Percentiles rank a stretch among this genome's conserved stretches.
Conservation (phyloP, 257 asterid species). For the Coffea eugenioides region DNA sequence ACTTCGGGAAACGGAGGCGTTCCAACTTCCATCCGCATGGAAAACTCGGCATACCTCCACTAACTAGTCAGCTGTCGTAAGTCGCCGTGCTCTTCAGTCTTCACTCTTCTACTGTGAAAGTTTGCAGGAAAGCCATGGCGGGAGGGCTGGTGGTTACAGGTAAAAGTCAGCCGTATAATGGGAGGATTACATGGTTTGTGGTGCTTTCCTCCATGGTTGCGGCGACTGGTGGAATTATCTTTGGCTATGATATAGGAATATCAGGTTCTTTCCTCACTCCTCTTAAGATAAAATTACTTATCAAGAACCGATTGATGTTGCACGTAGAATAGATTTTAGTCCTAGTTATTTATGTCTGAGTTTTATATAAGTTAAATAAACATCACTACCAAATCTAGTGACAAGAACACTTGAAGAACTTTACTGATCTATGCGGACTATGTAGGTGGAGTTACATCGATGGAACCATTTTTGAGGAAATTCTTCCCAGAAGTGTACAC, state of each 20-base stretch:
- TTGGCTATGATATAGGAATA: constrained; percentile 87
- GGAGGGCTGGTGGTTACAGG: constrained; percentile 29
- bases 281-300: too few relatives aligned
- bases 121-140: constrained; percentile 38
- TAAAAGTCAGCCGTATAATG: constrained; percentile 42
- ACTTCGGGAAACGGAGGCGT: too few relatives aligned
- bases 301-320: neutral
- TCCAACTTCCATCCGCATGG: neutral
- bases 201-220: constrained; percentile 66
- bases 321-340: too few relatives aligned
- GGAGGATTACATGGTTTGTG: constrained; percentile 55
- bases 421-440: neutral
- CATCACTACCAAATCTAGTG: too few relatives aligned
- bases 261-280: constrained; percentile 44
- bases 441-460: constrained; percentile 58
- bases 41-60: neutral
- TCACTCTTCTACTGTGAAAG: neutral
- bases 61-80: neutral
- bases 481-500: constrained; percentile 50
- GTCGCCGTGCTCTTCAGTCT: neutral
- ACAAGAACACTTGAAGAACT: neutral
- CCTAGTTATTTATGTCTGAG: too few relatives aligned
- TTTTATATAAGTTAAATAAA: neutral
- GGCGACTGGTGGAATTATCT: constrained; percentile 72
- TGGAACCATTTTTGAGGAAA: constrained; percentile 47